These are phyloP conservation scores for Meripilus lineatus DNA, from an alignment of 1,284 basidiomycete species.

Conservation along the genomic window DNA sequence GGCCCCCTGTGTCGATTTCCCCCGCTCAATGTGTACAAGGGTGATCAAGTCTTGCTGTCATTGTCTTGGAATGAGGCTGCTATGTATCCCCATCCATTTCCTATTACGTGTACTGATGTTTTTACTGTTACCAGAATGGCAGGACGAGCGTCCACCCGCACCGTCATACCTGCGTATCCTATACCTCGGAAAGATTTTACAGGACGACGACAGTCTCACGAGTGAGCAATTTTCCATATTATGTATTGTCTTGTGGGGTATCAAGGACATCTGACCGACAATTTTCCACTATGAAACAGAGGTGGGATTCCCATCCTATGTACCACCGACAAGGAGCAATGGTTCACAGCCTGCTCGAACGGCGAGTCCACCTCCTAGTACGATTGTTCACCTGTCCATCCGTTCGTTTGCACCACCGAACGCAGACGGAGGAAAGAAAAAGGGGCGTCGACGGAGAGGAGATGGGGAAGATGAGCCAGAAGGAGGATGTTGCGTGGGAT, in stretches of 20 bases:
- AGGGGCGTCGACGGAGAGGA: constrained; percentile 13
- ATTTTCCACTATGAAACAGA: constrained; percentile 27
- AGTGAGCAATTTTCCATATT: constrained; percentile 41
- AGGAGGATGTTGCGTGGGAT: constrained; percentile 22
- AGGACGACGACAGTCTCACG: constrained; percentile 75
- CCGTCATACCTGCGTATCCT: constrained; percentile 76
- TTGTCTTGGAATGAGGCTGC: not conserved
- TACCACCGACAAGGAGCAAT: constrained; percentile 21
- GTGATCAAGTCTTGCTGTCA: too few species aligned
- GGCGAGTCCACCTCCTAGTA: constrained; percentile 38
- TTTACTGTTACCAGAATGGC: constrained; percentile 57
- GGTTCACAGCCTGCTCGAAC: too few species aligned
- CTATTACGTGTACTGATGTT: constrained; percentile 4
- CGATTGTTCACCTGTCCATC: constrained; percentile 79
- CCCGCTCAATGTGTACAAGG: not conserved
- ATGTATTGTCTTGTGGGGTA: not conserved
- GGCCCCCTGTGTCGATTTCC: not conserved
- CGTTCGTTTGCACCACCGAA: constrained; percentile 54
- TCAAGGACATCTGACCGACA: constrained; percentile 1
- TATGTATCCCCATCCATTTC: not conserved
- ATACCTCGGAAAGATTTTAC: constrained; percentile 78
- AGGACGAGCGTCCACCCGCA: constrained; percentile 73
- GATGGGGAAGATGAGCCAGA: constrained; percentile 13
- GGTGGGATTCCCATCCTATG: constrained; percentile 44
- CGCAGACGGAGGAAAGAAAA: constrained; percentile 50